phyloP scores from a whole-genome alignment of 1,139 yeast species.

The Taphrina sp. region DNA sequence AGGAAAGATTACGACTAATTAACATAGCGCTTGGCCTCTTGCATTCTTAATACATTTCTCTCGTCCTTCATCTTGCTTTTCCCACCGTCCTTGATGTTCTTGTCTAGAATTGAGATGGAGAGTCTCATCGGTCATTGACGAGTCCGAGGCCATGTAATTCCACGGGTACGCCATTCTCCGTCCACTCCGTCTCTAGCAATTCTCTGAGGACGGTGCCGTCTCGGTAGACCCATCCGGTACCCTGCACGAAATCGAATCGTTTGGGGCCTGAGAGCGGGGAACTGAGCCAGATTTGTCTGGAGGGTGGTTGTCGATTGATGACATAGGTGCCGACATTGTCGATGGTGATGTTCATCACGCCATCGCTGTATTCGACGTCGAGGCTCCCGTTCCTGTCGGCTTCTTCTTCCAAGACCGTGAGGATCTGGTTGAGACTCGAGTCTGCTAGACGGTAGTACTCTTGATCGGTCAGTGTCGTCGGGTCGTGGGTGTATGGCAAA shows the following conservation, averaged over 20 bases:
- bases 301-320: constrained; percentile 90
- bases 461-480: constrained; percentile 21
- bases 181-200: constrained; percentile 43
- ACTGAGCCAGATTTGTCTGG: constrained; percentile 87
- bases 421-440: constrained; percentile 15
- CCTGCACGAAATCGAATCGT: constrained; percentile 46
- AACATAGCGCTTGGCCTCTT: no score
- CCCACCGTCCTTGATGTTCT: no score
- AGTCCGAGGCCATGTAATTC: constrained; percentile 21
- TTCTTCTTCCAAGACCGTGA: constrained; percentile 15
- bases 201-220: constrained; percentile 46
- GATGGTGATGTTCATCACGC: constrained; percentile 69
- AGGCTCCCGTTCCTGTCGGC: constrained; percentile 15
- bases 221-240: constrained; percentile 48
- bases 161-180: constrained; percentile 12
- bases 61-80: no score
- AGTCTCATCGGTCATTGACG: no score
- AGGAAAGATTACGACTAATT: no score
- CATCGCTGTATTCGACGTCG: constrained; percentile 49
- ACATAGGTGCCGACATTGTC: constrained; percentile 78
- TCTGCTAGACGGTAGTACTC: constrained; percentile 28
- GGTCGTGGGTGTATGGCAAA: constrained; percentile 17
- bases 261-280: constrained; percentile 94
- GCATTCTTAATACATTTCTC: no score
- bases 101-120: no score